phyloP scores from a whole-genome alignment of 345 rosid genomes.

The Gossypium thurberi region DNA sequence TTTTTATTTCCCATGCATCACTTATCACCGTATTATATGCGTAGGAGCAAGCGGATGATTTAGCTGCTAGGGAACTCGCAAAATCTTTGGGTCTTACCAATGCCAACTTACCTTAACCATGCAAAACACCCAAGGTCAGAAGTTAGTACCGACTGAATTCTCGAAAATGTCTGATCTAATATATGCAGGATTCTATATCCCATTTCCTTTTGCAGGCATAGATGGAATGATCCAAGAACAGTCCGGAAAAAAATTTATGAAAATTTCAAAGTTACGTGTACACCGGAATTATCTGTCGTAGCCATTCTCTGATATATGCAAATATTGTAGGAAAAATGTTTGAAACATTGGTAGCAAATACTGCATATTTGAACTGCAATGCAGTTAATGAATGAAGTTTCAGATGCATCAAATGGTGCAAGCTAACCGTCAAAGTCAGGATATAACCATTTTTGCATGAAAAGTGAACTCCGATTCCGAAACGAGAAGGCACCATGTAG shows the following conservation, averaged over 20 bases:
- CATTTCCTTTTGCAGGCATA: not conserved
- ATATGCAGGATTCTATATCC: not conserved
- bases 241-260: too few species aligned
- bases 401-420: not conserved
- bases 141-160: not conserved
- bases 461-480: not conserved
- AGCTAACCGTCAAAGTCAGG: not conserved
- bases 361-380: not conserved
- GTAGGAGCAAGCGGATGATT: constrained; percentile 77
- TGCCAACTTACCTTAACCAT: constrained; percentile 38
- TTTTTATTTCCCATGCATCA: not conserved
- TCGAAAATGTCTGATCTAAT: not conserved
- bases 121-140: not conserved
- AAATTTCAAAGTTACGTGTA: too few species aligned
- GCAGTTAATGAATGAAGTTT: not conserved
- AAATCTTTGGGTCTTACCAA: constrained; percentile 63
- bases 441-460: not conserved
- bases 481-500: not conserved
- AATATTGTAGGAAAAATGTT: not conserved
- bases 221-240: not conserved
- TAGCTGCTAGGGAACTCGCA: constrained; percentile 65
- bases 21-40: constrained; percentile 4
- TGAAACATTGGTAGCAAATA: not conserved
- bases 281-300: too few species aligned
- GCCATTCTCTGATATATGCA: not conserved